Evolutionary conservation across 1,284 basidiomycete species (phyloP).

Genomic region (Heterobasidion annosum): DNA sequence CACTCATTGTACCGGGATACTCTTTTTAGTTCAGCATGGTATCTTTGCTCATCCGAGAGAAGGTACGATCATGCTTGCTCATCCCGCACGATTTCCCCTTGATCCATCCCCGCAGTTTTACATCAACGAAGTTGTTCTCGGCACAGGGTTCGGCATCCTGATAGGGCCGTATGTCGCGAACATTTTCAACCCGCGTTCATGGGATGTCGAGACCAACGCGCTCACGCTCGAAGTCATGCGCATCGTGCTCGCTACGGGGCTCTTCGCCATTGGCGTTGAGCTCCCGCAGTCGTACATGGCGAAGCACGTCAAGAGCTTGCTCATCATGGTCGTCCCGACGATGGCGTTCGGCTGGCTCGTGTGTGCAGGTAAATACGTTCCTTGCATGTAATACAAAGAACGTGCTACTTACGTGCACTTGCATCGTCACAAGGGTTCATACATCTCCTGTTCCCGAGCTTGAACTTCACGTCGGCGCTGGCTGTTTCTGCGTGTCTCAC

Average conservation of each 20-base stretch:
- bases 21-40: slow-evolving; percentile 10
- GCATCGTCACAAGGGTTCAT: background rate
- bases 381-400: background rate
- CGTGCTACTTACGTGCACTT: background rate
- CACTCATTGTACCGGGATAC: background rate
- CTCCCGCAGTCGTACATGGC: slow-evolving; percentile 60
- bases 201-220: slow-evolving; percentile 47
- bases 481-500: slow-evolving; percentile 87
- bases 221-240: slow-evolving; percentile 78
- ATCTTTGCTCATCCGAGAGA: slow-evolving; percentile 10
- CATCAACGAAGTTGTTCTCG: slow-evolving; percentile 90
- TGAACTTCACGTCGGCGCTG: slow-evolving; percentile 69
- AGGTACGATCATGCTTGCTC: background rate
- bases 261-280: slow-evolving; percentile 71
- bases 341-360: slow-evolving; percentile 62
- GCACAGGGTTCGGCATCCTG: slow-evolving; percentile 70
- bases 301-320: slow-evolving; percentile 48
- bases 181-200: slow-evolving; percentile 74
- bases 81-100: background rate
- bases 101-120: slow-evolving; percentile 41
- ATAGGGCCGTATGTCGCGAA: slow-evolving; percentile 70
- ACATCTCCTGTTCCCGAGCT: slow-evolving; percentile 13
- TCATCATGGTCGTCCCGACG: slow-evolving; percentile 64
- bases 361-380: slow-evolving; percentile 39
- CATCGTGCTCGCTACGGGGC: slow-evolving; percentile 57